Conservation (phyloP, 2,329 filamentous ascomycete species). For the Pseudogymnoascus verrucosus region DNA sequence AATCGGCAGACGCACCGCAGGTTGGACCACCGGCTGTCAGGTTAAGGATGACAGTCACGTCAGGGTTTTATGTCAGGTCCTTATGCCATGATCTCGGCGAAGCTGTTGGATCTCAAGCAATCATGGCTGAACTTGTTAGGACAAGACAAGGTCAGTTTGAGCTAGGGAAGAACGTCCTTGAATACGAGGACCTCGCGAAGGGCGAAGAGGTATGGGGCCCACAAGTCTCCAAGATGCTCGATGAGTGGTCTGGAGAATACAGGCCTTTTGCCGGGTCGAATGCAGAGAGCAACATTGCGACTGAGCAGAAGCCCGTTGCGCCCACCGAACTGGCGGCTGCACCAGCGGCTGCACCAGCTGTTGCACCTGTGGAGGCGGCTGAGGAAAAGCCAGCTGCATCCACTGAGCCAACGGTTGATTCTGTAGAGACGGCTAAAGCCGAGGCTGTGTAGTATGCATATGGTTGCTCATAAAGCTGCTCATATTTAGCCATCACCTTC, state of each 20-base stretch:
- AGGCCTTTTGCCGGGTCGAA: constrained; percentile 9
- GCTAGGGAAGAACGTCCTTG: constrained; percentile 65
- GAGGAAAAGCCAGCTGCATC: not conserved
- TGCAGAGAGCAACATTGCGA: not conserved
- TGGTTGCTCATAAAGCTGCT: not conserved
- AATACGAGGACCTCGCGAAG: constrained; percentile 66
- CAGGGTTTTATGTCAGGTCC: constrained; percentile 92
- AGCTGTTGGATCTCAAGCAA: constrained; percentile 69
- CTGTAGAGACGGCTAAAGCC: not conserved
- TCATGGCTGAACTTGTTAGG: constrained; percentile 80
- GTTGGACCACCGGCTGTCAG: constrained; percentile 67
- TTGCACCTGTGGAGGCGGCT: not conserved
- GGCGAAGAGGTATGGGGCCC: constrained; percentile 80
- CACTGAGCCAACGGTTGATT: not conserved
- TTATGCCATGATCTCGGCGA: constrained; percentile 86
- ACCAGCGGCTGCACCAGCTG: not conserved
- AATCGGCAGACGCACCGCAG: constrained; percentile 12
- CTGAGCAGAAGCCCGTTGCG: not conserved
- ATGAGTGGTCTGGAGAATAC: constrained; percentile 23
- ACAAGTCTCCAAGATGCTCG: constrained; percentile 53
- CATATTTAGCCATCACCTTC: not conserved
- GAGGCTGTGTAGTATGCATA: not conserved
- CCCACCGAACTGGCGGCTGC: not conserved
- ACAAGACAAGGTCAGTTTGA: constrained; percentile 75
- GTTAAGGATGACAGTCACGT: constrained; percentile 86